Percentiles rank a stretch among this genome's conserved stretches.
These are phyloP conservation scores for Fremontodendron californicum DNA, from an alignment of 345 rosid species.

Conservation along the genomic window DNA sequence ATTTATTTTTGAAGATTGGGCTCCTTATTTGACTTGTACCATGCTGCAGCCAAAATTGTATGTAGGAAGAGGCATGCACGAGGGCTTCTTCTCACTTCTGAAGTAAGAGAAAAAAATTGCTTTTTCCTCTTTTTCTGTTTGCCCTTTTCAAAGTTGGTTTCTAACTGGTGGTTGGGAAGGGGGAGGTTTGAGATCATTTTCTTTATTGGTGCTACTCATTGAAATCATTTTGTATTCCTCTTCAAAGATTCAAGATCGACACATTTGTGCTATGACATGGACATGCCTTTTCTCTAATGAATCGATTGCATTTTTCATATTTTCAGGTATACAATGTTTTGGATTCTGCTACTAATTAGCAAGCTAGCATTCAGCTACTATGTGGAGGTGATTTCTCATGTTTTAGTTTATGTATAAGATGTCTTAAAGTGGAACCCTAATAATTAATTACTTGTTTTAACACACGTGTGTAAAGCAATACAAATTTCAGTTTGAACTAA, in stretches of 20 bases:
- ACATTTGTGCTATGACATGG: constrained; percentile 6
- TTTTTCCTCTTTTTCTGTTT: constrained; percentile 8
- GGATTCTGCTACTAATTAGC: constrained; percentile 86
- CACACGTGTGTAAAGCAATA: background rate
- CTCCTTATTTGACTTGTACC: background rate
- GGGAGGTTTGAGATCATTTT: constrained; percentile 7
- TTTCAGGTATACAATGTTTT: constrained; percentile 84
- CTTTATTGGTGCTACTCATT: background rate
- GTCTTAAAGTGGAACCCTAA: background rate
- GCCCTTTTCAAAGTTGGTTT: background rate
- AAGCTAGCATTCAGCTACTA: constrained; percentile 98
- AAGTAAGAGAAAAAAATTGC: constrained; percentile 50
- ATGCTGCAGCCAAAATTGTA: constrained; percentile 79
- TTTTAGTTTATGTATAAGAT: constrained; percentile 11
- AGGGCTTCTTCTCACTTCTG: constrained; percentile 74
- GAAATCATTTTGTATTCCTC: background rate
- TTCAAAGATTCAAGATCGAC: constrained; percentile 1
- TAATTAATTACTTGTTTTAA: background rate
- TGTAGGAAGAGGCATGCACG: constrained; percentile 98
- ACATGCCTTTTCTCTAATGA: constrained; percentile 4
- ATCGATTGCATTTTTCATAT: constrained; percentile 18
- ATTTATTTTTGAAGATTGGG: constrained; percentile 1
- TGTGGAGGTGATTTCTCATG: constrained; percentile 64
- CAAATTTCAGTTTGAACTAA: constrained; percentile 3
- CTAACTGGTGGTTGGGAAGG: background rate